Base-by-base conservation (phyloP, 2,329 filamentous ascomycete genomes). In the Paecilomyces fulvus region DNA sequence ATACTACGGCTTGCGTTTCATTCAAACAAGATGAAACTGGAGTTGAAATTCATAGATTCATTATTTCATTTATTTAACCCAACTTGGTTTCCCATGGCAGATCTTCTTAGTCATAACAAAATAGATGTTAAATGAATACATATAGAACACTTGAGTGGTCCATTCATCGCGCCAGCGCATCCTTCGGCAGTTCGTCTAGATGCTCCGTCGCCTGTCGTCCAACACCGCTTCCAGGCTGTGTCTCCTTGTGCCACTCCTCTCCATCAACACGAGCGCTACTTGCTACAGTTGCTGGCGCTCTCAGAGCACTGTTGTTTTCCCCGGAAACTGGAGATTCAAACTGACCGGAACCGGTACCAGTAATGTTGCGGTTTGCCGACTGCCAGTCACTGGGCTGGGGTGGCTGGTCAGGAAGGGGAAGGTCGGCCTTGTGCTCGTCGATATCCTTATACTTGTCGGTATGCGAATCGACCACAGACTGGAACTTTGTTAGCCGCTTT, bases 341-440 rank as follows among this genome's bases (percentile, higher is more conserved):
- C 55, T 79, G 73, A 20, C 87, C 86, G 33, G 84, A 83, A 60
- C 87, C 87, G 51, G 89, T 83, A 67, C 89, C 87, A 67, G 89
- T 84, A 56, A 76, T 89, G 60, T 82, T 76, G 30, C 79, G 79
- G 65, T 92, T 88, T 53, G 81, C 78, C 0, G 86, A 89, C 70
- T 92, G 85, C 80, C 85, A 91, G 78, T 94, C 89, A 4, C 87
- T 88, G n/a, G 83, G 75, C n/a, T 74, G 76, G 1, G 88, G 88
- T 21, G 89, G 89, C 62, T 92, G 80, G 1, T 92, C 88, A 17
- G 89, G 90, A 53, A 92, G 83, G 53, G 88, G 88, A 30, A 95
- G 84, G 74, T 90, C 90, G 71, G 84, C 75, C 75, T 86, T 80
- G 66, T 80, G 80, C 71, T 88, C 75, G 54, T 85, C 82, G 68